phyloP scores from a whole-genome alignment of 164 flowering plant genomes.

The Pachysandra terminalis region DNA sequence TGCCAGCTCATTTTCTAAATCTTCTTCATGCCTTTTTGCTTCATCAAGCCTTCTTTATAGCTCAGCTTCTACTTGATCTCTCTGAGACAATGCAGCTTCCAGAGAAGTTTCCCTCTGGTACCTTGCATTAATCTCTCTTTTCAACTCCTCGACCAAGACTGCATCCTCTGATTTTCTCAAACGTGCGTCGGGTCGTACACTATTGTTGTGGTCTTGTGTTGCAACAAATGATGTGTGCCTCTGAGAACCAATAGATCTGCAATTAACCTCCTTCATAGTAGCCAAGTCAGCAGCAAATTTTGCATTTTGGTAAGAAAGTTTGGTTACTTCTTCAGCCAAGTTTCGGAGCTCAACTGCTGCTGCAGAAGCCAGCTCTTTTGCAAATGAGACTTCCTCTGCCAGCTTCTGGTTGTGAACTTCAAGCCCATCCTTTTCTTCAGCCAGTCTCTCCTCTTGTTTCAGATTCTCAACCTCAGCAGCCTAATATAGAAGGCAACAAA shows the following conservation, averaged over 20 bases:
- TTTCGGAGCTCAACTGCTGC: slow-evolving; percentile 82
- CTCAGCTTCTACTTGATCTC: slow-evolving; percentile 48
- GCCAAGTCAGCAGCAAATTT: slow-evolving; percentile 56
- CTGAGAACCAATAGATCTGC: slow-evolving; percentile 32
- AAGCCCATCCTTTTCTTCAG: slow-evolving; percentile 69
- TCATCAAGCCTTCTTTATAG: slow-evolving; percentile 49
- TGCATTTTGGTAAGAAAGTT: slow-evolving; percentile 73
- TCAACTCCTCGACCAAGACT: slow-evolving; percentile 42
- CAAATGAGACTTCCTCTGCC: slow-evolving; percentile 85
- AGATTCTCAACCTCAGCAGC: slow-evolving; percentile 69
- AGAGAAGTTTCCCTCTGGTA: slow-evolving; percentile 56
- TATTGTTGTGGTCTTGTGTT: slow-evolving; percentile 24
- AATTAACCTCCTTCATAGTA: slow-evolving; percentile 38
- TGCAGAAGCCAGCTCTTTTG: slow-evolving; percentile 88
- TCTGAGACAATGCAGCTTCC: slow-evolving; percentile 51
- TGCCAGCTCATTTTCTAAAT: slow-evolving; percentile 73
- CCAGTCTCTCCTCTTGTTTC: slow-evolving; percentile 55
- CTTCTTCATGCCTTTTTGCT: slow-evolving; percentile 55
- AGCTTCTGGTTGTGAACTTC: slow-evolving; percentile 59
- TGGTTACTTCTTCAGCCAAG: slow-evolving; percentile 88
- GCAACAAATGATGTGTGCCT: slow-evolving; percentile 25
- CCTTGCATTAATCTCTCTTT: slow-evolving; percentile 42
- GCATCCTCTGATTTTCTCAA: slow-evolving; percentile 32
- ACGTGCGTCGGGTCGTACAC: slow-evolving; percentile 24
- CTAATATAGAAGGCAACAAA: slow-evolving; percentile 25